Percentiles rank a stretch among this genome's conserved stretches.
These are phyloP conservation scores for Trichoderma asperellum DNA, from an alignment of 2,329 filamentous ascomycete genomes.

Conservation along the genomic window DNA sequence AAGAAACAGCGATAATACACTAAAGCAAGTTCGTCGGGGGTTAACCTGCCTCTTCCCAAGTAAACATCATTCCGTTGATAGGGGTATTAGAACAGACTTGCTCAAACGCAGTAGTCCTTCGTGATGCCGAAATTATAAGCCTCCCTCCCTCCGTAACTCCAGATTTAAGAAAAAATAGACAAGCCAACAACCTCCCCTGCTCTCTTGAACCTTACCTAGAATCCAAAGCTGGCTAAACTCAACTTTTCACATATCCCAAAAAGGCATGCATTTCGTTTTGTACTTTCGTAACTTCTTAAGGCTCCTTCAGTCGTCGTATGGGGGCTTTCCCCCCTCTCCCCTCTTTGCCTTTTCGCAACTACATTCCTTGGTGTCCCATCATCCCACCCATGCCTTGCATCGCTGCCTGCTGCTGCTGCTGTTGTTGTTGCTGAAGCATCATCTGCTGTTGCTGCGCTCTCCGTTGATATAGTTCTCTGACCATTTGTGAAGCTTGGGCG, in stretches of 20 bases:
- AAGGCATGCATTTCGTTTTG: neutral
- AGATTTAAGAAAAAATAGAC: neutral
- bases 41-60: constrained; percentile 33
- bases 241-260: neutral
- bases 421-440: constrained; percentile 39
- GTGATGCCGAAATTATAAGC: constrained; percentile 28
- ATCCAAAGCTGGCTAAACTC: neutral
- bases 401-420: constrained; percentile 47
- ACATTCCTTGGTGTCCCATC: constrained; percentile 58
- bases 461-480: constrained; percentile 42
- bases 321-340: neutral
- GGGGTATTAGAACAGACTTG: constrained; percentile 40
- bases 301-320: constrained; percentile 4
- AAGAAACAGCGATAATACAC: neutral
- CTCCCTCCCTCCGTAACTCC: constrained; percentile 18
- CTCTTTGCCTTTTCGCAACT: constrained; percentile 28
- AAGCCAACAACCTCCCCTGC: neutral
- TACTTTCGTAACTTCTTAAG: constrained; percentile 28
- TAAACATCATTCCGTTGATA: constrained; percentile 33
- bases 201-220: neutral
- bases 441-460: constrained; percentile 45
- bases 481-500: constrained; percentile 43
- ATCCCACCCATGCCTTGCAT: constrained; percentile 60
- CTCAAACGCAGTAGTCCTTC: constrained; percentile 30
- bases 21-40: constrained; percentile 18